Base-by-base conservation (phyloP, 176 grass and related monocot genomes). In the Oryza rufipogon region DNA sequence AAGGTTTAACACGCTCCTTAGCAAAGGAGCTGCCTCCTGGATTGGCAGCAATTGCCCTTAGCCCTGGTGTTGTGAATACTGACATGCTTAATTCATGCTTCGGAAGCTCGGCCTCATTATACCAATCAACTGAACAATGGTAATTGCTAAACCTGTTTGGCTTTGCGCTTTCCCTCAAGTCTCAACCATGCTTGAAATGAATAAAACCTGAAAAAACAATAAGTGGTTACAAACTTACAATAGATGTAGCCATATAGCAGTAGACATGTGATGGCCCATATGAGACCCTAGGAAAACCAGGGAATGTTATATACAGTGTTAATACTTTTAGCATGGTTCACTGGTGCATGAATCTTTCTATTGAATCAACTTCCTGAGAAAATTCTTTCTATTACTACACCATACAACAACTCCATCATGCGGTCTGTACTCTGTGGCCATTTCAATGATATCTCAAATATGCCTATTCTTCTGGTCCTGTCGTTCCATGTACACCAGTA, bases 71-170 rank as follows among this genome's bases (percentile, higher is more conserved):
- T 54, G 81, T 95, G 66, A 92, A 98, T 79, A 98, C 96, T 58
- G 96, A 98, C 41, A 95, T 98, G 96, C 96, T 98, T 80, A 71
- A 77, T 64, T 98, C 96, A 44, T 95, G 96, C 85, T 98, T 98
- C 73, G 96, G 96, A 48, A 93, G 68, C 67, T 90, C 91, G 45
- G 80, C 96, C 30, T 68, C 92, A 13, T 70, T 95, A 42, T 98
- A 98, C 75, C 92, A 93, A 88, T 80, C 93, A 3, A 88, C 96
- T 70, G 96, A 98, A 68, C 81, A 86, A 77, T 98, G 96, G 93
- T 98, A 93, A 86, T 74, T 93, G 91, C 91, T 98, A 93, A 75
- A 32, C 44, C 51, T 90, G 60, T 70, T 63, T 85, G 38, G 26
- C 66, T 83, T 19, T 75, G 45, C 45, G 44, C 46, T 74, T 66